phyloP scores from a whole-genome alignment of 352 stramenopile species.

The Globisporangium cederbergense region DNA sequence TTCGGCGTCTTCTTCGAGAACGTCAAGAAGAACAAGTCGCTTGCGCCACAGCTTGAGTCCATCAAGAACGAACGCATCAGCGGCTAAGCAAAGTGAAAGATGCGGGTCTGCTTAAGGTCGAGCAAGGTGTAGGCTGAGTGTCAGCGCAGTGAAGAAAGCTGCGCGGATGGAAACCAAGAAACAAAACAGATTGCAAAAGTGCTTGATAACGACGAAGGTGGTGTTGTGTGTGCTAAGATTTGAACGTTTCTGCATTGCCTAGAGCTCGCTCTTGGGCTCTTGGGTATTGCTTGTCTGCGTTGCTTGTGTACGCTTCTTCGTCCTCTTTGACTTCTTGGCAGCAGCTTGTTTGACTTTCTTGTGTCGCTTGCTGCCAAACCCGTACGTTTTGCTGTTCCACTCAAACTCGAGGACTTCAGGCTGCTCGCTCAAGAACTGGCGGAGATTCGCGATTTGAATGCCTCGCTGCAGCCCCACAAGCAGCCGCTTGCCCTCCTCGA shows the following conservation, averaged over 20 bases:
- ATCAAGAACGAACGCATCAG: constrained; percentile 55
- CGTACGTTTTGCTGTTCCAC: constrained; percentile 51
- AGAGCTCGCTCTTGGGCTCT: constrained; percentile 13
- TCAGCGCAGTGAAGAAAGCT: neutral
- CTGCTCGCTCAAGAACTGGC: constrained; percentile 49
- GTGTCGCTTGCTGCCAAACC: constrained; percentile 9
- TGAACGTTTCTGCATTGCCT: constrained; percentile 7
- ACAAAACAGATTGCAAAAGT: neutral
- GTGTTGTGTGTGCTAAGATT: neutral
- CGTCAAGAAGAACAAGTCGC: constrained; percentile 64
- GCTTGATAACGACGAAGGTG: neutral
- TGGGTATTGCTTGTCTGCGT: constrained; percentile 5
- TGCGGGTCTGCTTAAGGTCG: too few species aligned
- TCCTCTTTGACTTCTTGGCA: constrained; percentile 2
- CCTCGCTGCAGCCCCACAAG: constrained; percentile 67
- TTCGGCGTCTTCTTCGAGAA: constrained; percentile 58
- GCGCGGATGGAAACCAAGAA: neutral
- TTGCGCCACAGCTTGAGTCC: constrained; percentile 55
- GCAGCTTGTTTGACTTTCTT: constrained; percentile 1
- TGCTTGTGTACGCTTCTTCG: neutral
- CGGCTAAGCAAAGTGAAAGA: constrained; percentile 17
- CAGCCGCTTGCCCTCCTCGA: constrained; percentile 47
- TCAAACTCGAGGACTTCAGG: constrained; percentile 56
- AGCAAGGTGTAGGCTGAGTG: neutral
- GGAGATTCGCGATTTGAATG: constrained; percentile 41